Evolutionary conservation across 768 basidiomycete species (phyloP).

Genomic region (Rhodotorula graminis): DNA sequence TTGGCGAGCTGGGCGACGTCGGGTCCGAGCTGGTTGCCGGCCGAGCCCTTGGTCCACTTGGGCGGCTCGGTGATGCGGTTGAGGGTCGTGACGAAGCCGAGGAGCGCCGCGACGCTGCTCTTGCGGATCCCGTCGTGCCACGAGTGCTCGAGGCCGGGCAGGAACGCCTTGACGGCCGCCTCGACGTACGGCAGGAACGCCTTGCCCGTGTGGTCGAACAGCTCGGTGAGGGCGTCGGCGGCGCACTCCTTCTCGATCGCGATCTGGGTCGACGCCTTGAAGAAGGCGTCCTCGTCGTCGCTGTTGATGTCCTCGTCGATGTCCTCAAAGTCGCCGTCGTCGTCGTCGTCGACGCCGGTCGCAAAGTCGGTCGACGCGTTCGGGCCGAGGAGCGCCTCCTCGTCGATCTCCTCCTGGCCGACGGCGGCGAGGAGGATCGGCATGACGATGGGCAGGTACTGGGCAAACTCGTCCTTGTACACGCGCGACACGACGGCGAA

Average conservation of each 20-base stretch:
- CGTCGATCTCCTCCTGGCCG: constrained; percentile 74
- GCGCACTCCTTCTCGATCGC: constrained; percentile 99
- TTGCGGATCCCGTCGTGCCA: constrained; percentile 93
- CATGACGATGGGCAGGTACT: constrained; percentile 77
- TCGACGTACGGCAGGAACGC: constrained; percentile 92
- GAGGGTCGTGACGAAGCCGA: constrained; percentile 84
- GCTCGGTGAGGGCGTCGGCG: constrained; percentile 85
- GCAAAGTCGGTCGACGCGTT: constrained; percentile 18
- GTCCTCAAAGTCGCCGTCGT: constrained; percentile 58
- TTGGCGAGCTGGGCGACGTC: constrained; percentile 72
- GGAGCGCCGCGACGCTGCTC: constrained; percentile 76
- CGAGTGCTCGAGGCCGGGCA: constrained; percentile 76
- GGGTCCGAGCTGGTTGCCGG: constrained; percentile 13
- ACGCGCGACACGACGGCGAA: constrained; percentile 98
- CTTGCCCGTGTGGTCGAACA: constrained; percentile 72
- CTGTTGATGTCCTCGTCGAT: constrained; percentile 40
- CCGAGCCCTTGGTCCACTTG: constrained; percentile 73
- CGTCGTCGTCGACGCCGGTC: constrained; percentile 59
- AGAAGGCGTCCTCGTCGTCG: constrained; percentile 51
- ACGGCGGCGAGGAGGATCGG: constrained; percentile 67
- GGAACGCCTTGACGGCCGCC: constrained; percentile 68
- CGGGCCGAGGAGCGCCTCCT: constrained; percentile 49
- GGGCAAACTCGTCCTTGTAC: constrained; percentile 87
- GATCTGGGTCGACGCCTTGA: constrained; percentile 74
- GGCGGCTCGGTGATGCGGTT: constrained; percentile 77